Evolutionary conservation across 257 asterid genomes (phyloP).

Genomic region (Vinca minor): DNA sequence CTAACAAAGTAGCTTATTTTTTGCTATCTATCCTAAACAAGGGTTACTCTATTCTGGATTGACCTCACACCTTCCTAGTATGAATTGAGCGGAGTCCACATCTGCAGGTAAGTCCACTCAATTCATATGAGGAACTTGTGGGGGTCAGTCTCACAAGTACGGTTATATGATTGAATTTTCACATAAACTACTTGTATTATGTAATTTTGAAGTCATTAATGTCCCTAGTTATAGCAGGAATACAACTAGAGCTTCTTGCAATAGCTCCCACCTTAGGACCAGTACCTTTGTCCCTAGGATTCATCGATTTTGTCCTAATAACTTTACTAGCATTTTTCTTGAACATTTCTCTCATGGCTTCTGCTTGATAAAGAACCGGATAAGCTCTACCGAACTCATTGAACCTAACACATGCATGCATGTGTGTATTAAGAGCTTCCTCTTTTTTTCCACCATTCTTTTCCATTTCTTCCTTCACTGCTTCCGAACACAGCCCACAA

Average conservation of each 20-base stretch:
- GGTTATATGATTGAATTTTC: no score
- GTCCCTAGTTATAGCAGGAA: constrained; percentile 36
- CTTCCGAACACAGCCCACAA: constrained; percentile 84
- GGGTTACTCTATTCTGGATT: no score
- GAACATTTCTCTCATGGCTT: constrained; percentile 70
- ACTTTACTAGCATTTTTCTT: constrained; percentile 31
- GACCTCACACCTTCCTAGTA: no score
- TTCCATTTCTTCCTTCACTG: constrained; percentile 76
- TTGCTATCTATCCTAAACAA: no score
- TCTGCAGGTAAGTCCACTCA: no score
- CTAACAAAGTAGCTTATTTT: no score
- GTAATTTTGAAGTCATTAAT: constrained; percentile 19
- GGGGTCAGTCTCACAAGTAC: no score
- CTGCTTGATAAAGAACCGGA: constrained; percentile 79
- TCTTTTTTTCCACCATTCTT: constrained; percentile 62
- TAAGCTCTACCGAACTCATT: constrained; percentile 66
- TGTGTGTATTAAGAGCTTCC: constrained; percentile 60
- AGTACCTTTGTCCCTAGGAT: constrained; percentile 53
- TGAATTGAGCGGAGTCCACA: no score
- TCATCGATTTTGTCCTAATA: constrained; percentile 45
- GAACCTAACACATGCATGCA: constrained; percentile 64
- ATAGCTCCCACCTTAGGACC: constrained; percentile 33
- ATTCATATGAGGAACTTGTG: no score
- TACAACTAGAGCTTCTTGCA: constrained; percentile 73
- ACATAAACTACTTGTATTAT: no score